Evolutionary conservation across 1,284 basidiomycete species (phyloP), one percentile per base, ranked within the genome.

Genomic region (Cutaneotrichosporon sp.): DNA sequence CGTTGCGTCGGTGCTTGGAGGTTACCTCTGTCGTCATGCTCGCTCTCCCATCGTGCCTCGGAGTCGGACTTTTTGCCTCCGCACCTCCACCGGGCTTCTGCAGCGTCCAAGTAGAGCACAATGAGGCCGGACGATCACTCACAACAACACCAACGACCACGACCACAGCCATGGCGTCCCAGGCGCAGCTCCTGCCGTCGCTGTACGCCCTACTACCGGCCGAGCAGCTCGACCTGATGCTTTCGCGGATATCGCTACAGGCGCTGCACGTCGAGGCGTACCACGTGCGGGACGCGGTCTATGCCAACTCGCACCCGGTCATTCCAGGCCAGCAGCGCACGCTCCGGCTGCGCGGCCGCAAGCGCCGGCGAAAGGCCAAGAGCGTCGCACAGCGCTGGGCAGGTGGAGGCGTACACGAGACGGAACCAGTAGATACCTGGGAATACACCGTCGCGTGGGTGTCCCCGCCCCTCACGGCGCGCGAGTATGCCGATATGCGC

Each of bases 401-500:
- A 10, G 49, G 33, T 1, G 33, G 33, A 21, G 34, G 23, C 17
- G 14, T 20, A 7, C 43, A 40, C 30, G 39, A 39, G 7, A 14
- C 30, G 18, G 35, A n/a, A 21, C 34, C 48, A 4, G 50, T 42
- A 21, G 58, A 57, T 5, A 48, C 41, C 14, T 58, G 53, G 55
- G 57, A 57, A 36, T 60, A 61, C 45, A 46, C 38, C 2, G 46
- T 73, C 34, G 51, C 61, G 7, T 73, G 71, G 55, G 35, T 72
- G 9, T 64, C 60, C 9, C 38, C 48, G 4, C 65, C 67, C 15
- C 54, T 73, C 4, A 51, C 54, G 30, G 62, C 63, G 20, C 46
- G 64, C 34, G 71, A 73, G 45, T 68, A 73, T 50, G 53, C 60
- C 9, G 64, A 68, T 39, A 64, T 68, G 54, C 53, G 53, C 30